Conservation (phyloP, 2,329 filamentous ascomycete genomes). For the Saccharata proteae region DNA sequence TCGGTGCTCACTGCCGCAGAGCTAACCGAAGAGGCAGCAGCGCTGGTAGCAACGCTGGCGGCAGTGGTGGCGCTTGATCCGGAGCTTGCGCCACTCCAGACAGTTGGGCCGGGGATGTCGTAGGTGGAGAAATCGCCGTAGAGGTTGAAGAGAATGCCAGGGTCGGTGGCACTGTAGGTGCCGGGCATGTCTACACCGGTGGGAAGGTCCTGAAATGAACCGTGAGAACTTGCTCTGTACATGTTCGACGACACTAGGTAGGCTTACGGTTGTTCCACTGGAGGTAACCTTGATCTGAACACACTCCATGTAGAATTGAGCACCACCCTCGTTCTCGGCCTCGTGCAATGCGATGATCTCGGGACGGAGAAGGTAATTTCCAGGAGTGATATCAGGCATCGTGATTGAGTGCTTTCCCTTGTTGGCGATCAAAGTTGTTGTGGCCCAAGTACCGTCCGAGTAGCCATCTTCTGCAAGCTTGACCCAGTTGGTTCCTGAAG, state of each 20-base stretch:
- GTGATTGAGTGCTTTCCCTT: slow-evolving; percentile 31
- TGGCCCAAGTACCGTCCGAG: slow-evolving; percentile 24
- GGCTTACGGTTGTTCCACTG: slow-evolving; percentile 16
- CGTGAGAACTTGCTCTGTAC: not conserved
- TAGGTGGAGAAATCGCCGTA: slow-evolving; percentile 27
- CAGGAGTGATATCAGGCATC: slow-evolving; percentile 27
- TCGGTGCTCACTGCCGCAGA: slow-evolving; percentile 9
- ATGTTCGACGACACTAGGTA: no score
- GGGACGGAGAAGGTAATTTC: slow-evolving; percentile 31
- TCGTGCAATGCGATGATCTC: slow-evolving; percentile 36
- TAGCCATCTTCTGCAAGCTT: slow-evolving; percentile 32
- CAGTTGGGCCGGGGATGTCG: slow-evolving; percentile 31
- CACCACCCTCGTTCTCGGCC: slow-evolving; percentile 22
- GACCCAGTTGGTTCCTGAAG: slow-evolving; percentile 41
- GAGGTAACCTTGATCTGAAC: slow-evolving; percentile 29
- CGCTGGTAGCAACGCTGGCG: slow-evolving; percentile 10
- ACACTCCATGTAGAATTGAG: slow-evolving; percentile 35
- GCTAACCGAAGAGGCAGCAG: slow-evolving; percentile 12
- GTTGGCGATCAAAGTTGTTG: slow-evolving; percentile 28
- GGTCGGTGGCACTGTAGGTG: slow-evolving; percentile 26
- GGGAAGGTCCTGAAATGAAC: slow-evolving; percentile 26
- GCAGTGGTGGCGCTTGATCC: not conserved
- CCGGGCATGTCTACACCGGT: slow-evolving; percentile 35
- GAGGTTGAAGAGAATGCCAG: slow-evolving; percentile 31
- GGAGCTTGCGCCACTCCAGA: slow-evolving; percentile 21